Base-by-base conservation (phyloP, 2,329 filamentous ascomycete genomes). In the Aspergillus costaricaensis region DNA sequence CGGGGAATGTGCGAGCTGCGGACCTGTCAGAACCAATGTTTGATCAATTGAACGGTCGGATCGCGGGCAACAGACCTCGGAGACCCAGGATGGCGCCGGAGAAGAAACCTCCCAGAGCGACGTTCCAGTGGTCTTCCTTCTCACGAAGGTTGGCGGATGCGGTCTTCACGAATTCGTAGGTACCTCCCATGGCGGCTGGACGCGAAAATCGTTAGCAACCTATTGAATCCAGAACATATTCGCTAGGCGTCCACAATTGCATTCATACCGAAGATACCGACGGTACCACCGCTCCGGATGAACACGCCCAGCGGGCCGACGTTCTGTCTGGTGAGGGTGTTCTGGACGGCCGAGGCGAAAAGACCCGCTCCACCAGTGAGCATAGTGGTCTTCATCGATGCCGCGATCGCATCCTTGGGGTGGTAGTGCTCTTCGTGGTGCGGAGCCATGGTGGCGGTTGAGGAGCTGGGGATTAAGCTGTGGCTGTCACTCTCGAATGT, bases 101-200 rank as follows among this genome's bases (percentile, higher is more conserved):
- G 54, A 90, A 81, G 77, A 95, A 92, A 58, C 92, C 91, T 66
- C 88, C 92, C 63, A 92, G 81, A 43, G 86, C 85, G 58, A 88
- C 81, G 77, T 93, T 95, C 80, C 85, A 89, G 67, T 83, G 81
- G 74, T 96, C 93, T 61, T 96, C 86, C 80, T 90, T 92, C 78
- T 92, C 84, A 71, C 92, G 88, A 67, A 97, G 81, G 80, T 97
- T 97, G 76, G 91, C 91, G 49, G 89, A 84, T 53, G 91, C 90
- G 68, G 84, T 85, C 69, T 85, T 88, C 69, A 88, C 84, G 81
- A 97, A 96, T 70, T 86, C 85, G 78, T 92, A 96, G 63, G 88
- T 84, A 70, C 86, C 88, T 72, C 91, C 90, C 77, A 88, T 86
- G 43, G 86, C 86, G 72, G 88, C 91, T 93, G 69, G 56, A 68